Base-by-base conservation (phyloP, 345 rosid species). In the Camelina laxa region DNA sequence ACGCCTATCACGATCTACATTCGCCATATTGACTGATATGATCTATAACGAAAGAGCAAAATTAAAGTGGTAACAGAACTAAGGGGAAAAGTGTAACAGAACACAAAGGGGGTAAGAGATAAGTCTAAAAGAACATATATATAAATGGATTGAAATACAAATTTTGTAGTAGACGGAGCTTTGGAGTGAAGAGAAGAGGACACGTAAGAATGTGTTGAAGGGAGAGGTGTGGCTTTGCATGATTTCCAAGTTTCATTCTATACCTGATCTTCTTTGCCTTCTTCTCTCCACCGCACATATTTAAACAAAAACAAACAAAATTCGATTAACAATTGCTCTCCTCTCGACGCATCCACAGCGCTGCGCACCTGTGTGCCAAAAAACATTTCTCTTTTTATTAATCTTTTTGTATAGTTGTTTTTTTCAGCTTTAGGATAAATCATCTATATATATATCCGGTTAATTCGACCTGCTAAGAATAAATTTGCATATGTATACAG, bases 151-250 rank as follows among this genome's bases (percentile, higher is more conserved):
- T 63, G 38, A 63, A 60, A 39, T 0, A 3, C 8, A 6, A 6
- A 2, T 47, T 47, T 13, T 11, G 53, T 60, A 57, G 31, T 69
- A 44, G 31, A 60, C 7, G 12, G 24, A 76, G 51, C 44, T 55
- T 35, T 45, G 71, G 62, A 59, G 67, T 64, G 30, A 39, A 56
- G 72, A 71, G 58, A 41, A 54, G 73, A 58, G 27, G 80, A 77
- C 80, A 77, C 80, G 80, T 71, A 71, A 41, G 65, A 21, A 50
- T 57, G 72, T 76, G 47, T 8, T 39, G 42, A 70, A 69, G 57
- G 60, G 15, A 70, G 75, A 70, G 71, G 66, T 77, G 76, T 70
- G 80, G 80, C 71, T 77, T 56, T 77, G 80, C 80, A 77, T 77
- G 80, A 58, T 35, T 22, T 62, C 80, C 80, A 76, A 33, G 80